phyloP scores from a whole-genome alignment of 345 rosid genomes.

The Euphorbia lathyris region DNA sequence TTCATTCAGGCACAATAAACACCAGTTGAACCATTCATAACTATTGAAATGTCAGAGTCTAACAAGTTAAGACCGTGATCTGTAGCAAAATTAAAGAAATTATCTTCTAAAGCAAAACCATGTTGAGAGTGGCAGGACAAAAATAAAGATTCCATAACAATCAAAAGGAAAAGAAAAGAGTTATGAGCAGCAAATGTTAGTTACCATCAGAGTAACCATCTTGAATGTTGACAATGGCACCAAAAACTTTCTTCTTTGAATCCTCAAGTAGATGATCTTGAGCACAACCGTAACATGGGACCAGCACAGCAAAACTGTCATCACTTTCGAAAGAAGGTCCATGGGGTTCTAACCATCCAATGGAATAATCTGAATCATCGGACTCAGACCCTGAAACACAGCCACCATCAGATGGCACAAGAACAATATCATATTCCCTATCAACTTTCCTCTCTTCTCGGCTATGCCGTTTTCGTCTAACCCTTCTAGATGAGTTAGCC shows the following conservation, averaged over 20 bases:
- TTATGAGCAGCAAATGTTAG: constrained; percentile 9
- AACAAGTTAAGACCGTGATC: background rate
- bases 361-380: constrained; percentile 67
- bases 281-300: constrained; percentile 55
- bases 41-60: background rate
- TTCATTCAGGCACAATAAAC: too few relatives aligned
- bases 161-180: background rate
- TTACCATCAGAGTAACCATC: constrained; percentile 48
- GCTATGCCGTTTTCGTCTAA: constrained; percentile 60
- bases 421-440: constrained; percentile 63
- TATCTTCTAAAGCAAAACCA: too few relatives aligned
- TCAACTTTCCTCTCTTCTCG: constrained; percentile 67
- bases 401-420: constrained; percentile 74
- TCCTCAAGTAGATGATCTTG: constrained; percentile 33
- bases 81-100: background rate
- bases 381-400: constrained; percentile 76
- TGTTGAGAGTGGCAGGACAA: background rate
- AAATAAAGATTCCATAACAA: background rate
- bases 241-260: constrained; percentile 31
- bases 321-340: constrained; percentile 61
- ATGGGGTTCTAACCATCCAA: constrained; percentile 83
- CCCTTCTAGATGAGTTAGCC: constrained; percentile 46
- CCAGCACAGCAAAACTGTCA: constrained; percentile 68
- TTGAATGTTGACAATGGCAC: constrained; percentile 41
- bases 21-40: background rate